phyloP scores from a whole-genome alignment of 306 rosid species.

The Myrica gale region DNA sequence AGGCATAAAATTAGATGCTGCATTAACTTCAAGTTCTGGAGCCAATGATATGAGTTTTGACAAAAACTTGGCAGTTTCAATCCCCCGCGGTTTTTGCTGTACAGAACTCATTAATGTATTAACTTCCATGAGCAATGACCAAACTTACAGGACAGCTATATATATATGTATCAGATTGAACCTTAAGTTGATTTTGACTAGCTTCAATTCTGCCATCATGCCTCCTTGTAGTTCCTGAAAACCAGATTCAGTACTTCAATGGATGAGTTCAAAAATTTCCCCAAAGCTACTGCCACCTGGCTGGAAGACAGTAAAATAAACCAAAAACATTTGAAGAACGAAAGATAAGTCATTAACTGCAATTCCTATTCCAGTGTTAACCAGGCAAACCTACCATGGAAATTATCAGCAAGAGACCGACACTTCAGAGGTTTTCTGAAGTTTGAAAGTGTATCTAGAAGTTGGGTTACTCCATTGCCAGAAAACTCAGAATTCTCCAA shows the following conservation, averaged over 20 bases:
- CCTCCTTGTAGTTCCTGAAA: constrained; percentile 57
- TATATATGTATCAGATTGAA: constrained; percentile 27
- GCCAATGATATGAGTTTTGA: constrained; percentile 54
- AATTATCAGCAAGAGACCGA: constrained; percentile 76
- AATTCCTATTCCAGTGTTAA: constrained; percentile 19
- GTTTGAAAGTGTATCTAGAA: constrained; percentile 54
- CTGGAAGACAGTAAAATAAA: constrained; percentile 45
- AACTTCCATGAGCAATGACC: constrained; percentile 20
- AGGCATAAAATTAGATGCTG: constrained; percentile 72
- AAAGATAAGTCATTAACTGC: constrained; percentile 21
- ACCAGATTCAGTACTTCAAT: constrained; percentile 66
- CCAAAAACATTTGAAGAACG: constrained; percentile 26
- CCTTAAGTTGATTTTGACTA: constrained; percentile 76
- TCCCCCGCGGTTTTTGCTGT: constrained; percentile 85
- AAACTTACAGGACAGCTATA: constrained; percentile 21
- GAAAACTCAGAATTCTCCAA: constrained; percentile 74
- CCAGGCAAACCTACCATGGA: constrained; percentile 79
- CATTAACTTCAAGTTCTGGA: constrained; percentile 70
- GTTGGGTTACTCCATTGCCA: constrained; percentile 51
- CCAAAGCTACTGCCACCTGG: constrained; percentile 65
- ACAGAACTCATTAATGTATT: constrained; percentile 22
- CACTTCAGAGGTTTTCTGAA: constrained; percentile 61
- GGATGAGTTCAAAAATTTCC: constrained; percentile 48
- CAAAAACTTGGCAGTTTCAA: constrained; percentile 65
- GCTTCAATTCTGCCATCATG: constrained; percentile 46